phyloP scores from a whole-genome alignment of 805 yeast species.

The Scheffersomyces coipomensis region DNA sequence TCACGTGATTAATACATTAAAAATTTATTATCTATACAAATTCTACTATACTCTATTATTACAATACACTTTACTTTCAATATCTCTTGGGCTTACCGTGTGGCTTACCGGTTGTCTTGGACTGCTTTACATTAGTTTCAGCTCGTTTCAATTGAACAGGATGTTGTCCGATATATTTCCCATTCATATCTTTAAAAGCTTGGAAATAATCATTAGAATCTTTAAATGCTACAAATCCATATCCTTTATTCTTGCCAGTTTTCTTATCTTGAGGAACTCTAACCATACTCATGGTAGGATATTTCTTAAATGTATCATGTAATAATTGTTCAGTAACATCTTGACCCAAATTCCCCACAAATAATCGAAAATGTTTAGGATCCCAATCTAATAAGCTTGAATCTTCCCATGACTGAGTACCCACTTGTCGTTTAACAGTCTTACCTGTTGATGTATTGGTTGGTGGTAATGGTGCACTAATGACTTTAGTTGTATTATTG shows the following conservation, averaged over 20 bases:
- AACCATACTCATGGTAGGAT: conserved; percentile 53
- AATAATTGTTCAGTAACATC: conserved; percentile 63
- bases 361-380: conserved; percentile 66
- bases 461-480: conserved; percentile 9
- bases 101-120: conserved; percentile 8
- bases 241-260: conserved; percentile 57
- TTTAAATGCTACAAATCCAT: conserved; percentile 70
- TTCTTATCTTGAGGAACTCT: conserved; percentile 55
- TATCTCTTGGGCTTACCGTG: background rate
- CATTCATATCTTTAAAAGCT: conserved; percentile 75
- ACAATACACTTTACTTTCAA: background rate
- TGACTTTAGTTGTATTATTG: conserved; percentile 10
- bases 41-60: too few relatives aligned
- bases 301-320: conserved; percentile 53
- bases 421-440: conserved; percentile 44
- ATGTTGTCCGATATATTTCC: conserved; percentile 71
- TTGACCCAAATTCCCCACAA: conserved; percentile 71
- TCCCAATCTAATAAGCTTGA: conserved; percentile 57
- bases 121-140: conserved; percentile 29
- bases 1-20: too few relatives aligned
- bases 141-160: conserved; percentile 73
- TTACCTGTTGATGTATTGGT: background rate
- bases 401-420: conserved; percentile 51
- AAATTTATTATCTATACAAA: too few relatives aligned
- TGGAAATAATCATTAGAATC: conserved; percentile 63